Percentiles rank a stretch among this genome's conserved stretches.
These are phyloP conservation scores for Trichomonas vaginalis DNA, from an alignment of 208 protist species.

Conservation along the genomic window DNA sequence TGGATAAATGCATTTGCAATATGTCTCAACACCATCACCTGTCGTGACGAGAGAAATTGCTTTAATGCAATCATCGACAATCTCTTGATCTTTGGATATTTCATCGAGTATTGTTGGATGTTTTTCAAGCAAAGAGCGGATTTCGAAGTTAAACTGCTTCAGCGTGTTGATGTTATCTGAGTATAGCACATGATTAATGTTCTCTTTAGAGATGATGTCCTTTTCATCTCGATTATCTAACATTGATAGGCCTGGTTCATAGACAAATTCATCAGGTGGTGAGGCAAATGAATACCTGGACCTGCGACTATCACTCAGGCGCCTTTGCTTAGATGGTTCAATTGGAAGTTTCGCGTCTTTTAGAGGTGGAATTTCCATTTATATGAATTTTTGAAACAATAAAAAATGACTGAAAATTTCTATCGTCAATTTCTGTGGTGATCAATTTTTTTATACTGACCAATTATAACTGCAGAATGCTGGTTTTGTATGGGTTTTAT, in stretches of 20 bases:
- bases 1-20: not conserved
- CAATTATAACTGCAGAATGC: too few relatives aligned
- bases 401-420: too few relatives aligned
- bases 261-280: not conserved
- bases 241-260: not conserved
- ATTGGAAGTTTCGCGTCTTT: not conserved
- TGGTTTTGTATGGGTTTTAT: too few relatives aligned
- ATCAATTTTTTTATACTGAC: too few relatives aligned
- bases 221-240: not conserved
- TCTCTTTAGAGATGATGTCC: not conserved
- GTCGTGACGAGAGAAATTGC: not conserved
- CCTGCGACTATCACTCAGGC: not conserved
- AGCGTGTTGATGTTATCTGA: not conserved
- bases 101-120: not conserved
- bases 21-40: not conserved
- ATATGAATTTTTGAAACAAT: too few relatives aligned
- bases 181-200: not conserved
- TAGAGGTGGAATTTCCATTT: not conserved
- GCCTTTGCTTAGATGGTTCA: not conserved
- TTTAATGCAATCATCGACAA: not conserved
- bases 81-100: not conserved
- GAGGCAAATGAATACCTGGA: not conserved
- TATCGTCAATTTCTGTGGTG: too few relatives aligned
- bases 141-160: not conserved
- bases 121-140: not conserved